phyloP scores from a whole-genome alignment of 176 grass and related monocot species.

The Oryza brachyantha region DNA sequence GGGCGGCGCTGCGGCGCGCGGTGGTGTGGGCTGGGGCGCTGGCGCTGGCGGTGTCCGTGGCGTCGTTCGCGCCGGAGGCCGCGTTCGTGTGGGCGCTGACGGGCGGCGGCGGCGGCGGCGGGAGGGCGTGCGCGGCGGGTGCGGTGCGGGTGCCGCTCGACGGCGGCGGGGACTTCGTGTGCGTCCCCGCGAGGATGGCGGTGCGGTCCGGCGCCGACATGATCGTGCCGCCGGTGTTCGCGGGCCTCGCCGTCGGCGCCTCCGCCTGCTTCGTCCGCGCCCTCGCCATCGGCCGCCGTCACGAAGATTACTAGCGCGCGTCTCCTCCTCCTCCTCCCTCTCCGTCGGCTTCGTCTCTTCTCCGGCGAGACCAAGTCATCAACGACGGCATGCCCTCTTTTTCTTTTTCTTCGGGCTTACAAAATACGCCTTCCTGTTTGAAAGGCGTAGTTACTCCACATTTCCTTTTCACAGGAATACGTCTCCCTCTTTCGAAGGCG shows the following conservation, averaged over 20 bases:
- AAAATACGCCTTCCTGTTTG: background rate
- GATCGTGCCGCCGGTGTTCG: slow-evolving; percentile 70
- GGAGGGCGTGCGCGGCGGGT: slow-evolving; percentile 18
- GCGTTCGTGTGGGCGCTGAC: slow-evolving; percentile 79
- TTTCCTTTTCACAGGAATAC: background rate
- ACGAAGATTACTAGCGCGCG: slow-evolving; percentile 28
- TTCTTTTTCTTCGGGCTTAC: no score
- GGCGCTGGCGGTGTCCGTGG: slow-evolving; percentile 47
- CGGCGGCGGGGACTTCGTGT: slow-evolving; percentile 49
- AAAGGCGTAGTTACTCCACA: background rate
- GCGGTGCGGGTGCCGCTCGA: slow-evolving; percentile 54
- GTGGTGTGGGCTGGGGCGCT: slow-evolving; percentile 59
- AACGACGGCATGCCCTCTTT: background rate
- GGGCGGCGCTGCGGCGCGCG: slow-evolving; percentile 39
- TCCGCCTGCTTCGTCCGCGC: slow-evolving; percentile 74
- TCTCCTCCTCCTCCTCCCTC: no score
- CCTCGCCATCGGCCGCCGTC: slow-evolving; percentile 44
- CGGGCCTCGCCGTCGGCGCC: slow-evolving; percentile 65
- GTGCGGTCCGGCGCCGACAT: slow-evolving; percentile 40
- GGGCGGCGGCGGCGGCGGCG: background rate
- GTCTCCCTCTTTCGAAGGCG: background rate
- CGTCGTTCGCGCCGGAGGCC: slow-evolving; percentile 63
- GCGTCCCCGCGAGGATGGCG: slow-evolving; percentile 56
- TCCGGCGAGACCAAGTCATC: background rate
- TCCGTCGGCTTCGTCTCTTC: background rate